A percentile compares a stretch with the other conserved stretches of the same genome.
Conservation (phyloP, 2,329 filamentous ascomycete genomes). For the Penicillium sp. region DNA sequence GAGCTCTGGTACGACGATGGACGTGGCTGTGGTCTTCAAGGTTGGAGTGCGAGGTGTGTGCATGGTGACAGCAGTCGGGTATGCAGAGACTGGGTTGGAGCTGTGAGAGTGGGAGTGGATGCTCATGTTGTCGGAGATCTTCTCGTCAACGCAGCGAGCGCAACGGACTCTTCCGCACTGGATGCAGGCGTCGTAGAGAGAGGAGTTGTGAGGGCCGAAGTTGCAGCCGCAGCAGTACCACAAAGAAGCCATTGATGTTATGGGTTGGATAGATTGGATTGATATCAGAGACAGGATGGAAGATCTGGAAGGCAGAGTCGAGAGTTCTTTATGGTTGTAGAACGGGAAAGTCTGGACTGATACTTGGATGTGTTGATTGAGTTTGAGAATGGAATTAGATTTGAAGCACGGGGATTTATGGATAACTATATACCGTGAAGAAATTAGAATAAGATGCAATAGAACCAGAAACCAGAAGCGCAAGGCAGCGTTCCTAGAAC, state of each 20-base stretch:
- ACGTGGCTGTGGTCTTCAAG: conserved; percentile 8
- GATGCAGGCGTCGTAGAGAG: conserved; percentile 26
- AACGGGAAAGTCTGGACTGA: not conserved
- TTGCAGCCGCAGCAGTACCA: conserved; percentile 38
- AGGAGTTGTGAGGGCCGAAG: conserved; percentile 31
- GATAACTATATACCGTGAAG: conserved; percentile 9
- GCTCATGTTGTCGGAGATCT: conserved; percentile 2
- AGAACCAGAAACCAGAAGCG: not conserved
- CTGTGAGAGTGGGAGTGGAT: conserved; percentile 11
- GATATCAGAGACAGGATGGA: not conserved
- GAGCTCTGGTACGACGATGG: conserved; percentile 13
- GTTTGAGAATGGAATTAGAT: conserved; percentile 6
- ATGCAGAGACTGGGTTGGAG: conserved; percentile 16
- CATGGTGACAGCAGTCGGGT: conserved; percentile 15
- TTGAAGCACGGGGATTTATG: not conserved
- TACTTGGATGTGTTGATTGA: conserved; percentile 8
- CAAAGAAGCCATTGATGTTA: conserved; percentile 16
- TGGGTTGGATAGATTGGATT: conserved; percentile 5
- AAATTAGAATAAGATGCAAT: not conserved
- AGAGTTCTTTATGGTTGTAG: not conserved
- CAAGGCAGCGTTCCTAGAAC: conserved; percentile 9
- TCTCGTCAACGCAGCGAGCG: conserved; percentile 15
- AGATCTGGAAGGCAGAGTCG: not conserved
- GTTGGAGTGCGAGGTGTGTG: not conserved
- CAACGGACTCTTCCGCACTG: conserved; percentile 26